A percentile compares a stretch with the other conserved stretches of the same genome.
Evolutionary conservation across 2,329 filamentous ascomycete genomes (phyloP).

Genomic region (Pseudogymnoascus pannorum): DNA sequence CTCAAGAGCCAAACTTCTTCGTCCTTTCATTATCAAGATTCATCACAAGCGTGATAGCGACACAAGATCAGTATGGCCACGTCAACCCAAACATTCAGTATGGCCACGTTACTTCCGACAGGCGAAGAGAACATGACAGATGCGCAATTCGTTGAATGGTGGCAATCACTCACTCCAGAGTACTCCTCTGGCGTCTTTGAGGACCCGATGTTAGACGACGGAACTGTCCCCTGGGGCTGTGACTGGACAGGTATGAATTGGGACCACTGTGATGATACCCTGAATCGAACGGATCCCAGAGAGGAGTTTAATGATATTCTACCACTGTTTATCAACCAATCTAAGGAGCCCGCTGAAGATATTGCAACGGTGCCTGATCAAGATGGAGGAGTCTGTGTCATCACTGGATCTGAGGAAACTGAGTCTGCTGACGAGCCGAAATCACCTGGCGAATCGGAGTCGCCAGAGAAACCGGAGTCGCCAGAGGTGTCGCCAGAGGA

Average conservation of each 20-base stretch:
- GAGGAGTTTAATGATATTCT: background rate
- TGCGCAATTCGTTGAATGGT: too few relatives aligned
- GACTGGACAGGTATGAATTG: background rate
- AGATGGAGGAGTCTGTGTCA: background rate
- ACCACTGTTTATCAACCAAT: background rate
- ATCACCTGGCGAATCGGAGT: too few relatives aligned
- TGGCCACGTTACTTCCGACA: background rate
- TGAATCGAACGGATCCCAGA: background rate
- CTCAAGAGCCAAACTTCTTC: background rate
- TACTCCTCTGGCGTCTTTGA: background rate
- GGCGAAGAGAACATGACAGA: background rate
- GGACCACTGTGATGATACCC: background rate
- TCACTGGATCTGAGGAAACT: background rate
- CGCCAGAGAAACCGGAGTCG: too few relatives aligned
- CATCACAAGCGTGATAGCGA: background rate
- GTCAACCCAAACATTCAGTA: background rate
- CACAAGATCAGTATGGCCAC: background rate
- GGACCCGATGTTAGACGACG: background rate
- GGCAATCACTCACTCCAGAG: background rate
- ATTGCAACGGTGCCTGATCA: background rate
- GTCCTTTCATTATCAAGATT: background rate
- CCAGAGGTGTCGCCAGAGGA: too few relatives aligned
- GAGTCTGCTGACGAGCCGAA: background rate
- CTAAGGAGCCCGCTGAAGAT: background rate
- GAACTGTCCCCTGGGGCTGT: background rate